Evolutionary conservation across 306 rosid genomes (phyloP), one percentile per base, ranked within the genome.

Genomic region (Trifolium repens): DNA sequence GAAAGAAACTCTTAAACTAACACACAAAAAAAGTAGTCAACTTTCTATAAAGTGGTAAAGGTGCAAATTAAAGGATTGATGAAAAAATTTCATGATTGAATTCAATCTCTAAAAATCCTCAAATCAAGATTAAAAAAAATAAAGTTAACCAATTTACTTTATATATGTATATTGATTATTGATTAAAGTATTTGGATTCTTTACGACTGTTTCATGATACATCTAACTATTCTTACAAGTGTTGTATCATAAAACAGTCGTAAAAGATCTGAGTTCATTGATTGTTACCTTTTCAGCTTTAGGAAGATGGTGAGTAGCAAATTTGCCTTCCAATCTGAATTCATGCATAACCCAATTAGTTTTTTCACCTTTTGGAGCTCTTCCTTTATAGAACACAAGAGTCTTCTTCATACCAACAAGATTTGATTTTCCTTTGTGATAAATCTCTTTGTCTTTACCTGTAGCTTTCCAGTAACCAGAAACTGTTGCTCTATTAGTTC

Each of bases 271-370:
- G 34, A 19, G 15, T 19, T 54, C 2, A 54, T 54, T 54, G 60
- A 54, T 55, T 12, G 0, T 13, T 58, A 88, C 94, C 94, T 84
- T 91, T n/a, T 89, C 84, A 30, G 88, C 68, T 69, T 84, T 91
- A 3, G 94, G 87, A 32, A 89, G 89, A 30, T 44, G 71, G 60
- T 37, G 75, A 69, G 74, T 71, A 0, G 89, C 73, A 55, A 84
- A 85, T 73, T 85, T 89, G 71, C 91, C 91, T 67, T 92, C 93
- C 49, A 94, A 91, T 63, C 99, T 77, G 52, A 84, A 94, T 47
- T 94, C 99, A 71, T 94, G 99, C 99, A 94, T 92, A 72, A 94
- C 96, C 99, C 99, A 94, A 72, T 92, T 90, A 58, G 90, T 86
- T 42, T 94, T 94, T 74, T 89, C 96, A 4, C 99, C 99, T 76